A percentile compares a stretch with the other conserved stretches of the same genome.
Conservation (phyloP, 306 rosid genomes). For the Cicer arietinum region DNA sequence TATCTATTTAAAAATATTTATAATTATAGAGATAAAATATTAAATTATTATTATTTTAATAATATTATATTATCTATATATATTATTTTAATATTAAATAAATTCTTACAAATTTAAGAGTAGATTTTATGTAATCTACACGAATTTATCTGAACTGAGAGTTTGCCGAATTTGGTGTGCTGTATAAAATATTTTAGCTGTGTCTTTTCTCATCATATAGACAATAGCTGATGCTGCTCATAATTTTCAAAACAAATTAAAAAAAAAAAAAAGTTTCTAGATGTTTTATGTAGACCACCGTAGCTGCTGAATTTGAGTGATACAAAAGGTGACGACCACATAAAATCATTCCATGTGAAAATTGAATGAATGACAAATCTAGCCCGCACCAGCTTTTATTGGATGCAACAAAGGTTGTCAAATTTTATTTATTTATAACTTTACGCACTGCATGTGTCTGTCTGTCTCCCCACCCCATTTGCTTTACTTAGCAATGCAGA, state of each 20-base stretch:
- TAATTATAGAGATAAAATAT: too few relatives aligned
- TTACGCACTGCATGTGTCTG: constrained; percentile 21
- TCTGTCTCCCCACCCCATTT: neutral
- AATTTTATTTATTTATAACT: constrained; percentile 5
- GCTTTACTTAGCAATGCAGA: constrained; percentile 39
- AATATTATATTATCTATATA: too few relatives aligned
- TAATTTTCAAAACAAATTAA: neutral
- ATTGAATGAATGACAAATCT: neutral
- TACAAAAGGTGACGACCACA: neutral
- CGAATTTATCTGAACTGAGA: too few relatives aligned
- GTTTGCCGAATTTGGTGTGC: too few relatives aligned
- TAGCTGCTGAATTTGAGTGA: neutral
- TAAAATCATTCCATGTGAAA: neutral
- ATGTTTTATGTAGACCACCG: constrained; percentile 12
- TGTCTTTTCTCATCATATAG: neutral
- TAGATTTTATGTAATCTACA: too few relatives aligned
- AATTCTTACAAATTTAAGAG: too few relatives aligned
- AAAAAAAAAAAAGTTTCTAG: neutral
- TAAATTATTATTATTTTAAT: too few relatives aligned
- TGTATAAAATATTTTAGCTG: too few relatives aligned
- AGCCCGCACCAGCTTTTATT: neutral
- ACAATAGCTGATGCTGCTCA: neutral
- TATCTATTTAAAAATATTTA: too few relatives aligned
- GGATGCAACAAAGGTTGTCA: constrained; percentile 21
- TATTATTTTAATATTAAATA: too few relatives aligned